Conservation (phyloP, 805 yeast genomes). For the Blastobotrys americana region DNA sequence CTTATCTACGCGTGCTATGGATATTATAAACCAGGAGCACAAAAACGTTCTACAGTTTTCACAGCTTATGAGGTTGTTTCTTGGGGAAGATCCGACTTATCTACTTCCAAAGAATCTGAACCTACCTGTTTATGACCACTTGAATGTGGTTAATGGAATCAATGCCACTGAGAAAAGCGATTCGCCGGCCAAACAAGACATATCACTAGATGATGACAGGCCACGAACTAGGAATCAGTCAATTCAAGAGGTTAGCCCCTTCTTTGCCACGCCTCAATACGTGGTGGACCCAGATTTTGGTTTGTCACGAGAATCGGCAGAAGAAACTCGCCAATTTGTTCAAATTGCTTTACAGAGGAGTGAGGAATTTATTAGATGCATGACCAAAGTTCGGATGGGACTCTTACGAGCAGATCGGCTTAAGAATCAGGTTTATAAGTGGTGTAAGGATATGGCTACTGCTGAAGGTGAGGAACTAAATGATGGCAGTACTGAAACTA, state of each 20-base stretch:
- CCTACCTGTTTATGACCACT: constrained; percentile 50
- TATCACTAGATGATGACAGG: constrained; percentile 14
- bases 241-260: constrained; percentile 45
- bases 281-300: constrained; percentile 45
- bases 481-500: too few species aligned
- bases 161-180: constrained; percentile 13
- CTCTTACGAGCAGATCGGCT: constrained; percentile 71
- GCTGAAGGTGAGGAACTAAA: constrained; percentile 43
- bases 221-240: constrained; percentile 27
- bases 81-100: constrained; percentile 80
- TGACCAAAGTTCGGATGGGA: constrained; percentile 66
- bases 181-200: constrained; percentile 12
- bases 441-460: constrained; percentile 84
- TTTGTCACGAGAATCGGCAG: constrained; percentile 49
- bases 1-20: constrained; percentile 66
- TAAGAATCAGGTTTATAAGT: constrained; percentile 59
- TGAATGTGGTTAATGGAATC: constrained; percentile 18
- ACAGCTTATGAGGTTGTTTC: constrained; percentile 64
- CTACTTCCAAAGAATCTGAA: constrained; percentile 57
- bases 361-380: constrained; percentile 78
- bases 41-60: constrained; percentile 63
- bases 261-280: constrained; percentile 55
- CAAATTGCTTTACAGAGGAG: constrained; percentile 76
- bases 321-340: constrained; percentile 62
- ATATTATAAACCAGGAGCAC: constrained; percentile 76